Base-by-base conservation (phyloP, 2,329 filamentous ascomycete species). In the Massarina eburnea region DNA sequence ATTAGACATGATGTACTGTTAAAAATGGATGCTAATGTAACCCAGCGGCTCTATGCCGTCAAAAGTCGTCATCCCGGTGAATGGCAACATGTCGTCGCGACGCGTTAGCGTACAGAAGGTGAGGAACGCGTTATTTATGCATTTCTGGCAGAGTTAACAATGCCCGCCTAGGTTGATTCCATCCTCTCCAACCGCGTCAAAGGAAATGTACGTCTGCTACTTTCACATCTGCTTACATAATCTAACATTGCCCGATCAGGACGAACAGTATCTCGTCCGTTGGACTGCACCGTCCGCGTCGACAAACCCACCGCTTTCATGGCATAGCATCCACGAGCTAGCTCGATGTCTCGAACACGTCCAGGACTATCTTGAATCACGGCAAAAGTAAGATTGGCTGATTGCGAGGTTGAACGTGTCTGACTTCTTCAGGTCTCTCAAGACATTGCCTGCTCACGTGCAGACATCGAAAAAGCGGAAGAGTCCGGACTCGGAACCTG, bases 311-410 rank as follows among this genome's bases (percentile, higher is more conserved):
- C 52, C 67, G 0, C 66, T 70, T 3, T 74, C 71, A 5, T 78
- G 75, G 75, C 76, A 78, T 41, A 30, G 49, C 1, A 26, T 77
- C 0, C 45, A 59, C 0, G 75, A 77, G 40, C 63, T 78, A 0
- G 48, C 50, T 0, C 39, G 57, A 5, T 71, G 70, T 27, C 58
- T 76, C 0, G 66, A 73, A 39, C 47, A 64, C 1, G 60, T 78
- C 0, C 76, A 78, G 40, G 57, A 59, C 2, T 77, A 78, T 40
- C 50, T 77, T 0, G 68, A 72, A 2, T 20, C 21, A 12, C 52
- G 58, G 24, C 47, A 61, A 14, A 55, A 55, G 66, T 67, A 52
- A 43, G 55, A 22, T 12, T 17, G 2, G 17, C 8, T 19, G n/a
- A n/a, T 8, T 27, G 15, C 3, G 20, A 14, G 19, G 4, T 18